These are phyloP conservation scores for Psidium guajava DNA, from an alignment of 345 rosid genomes.

Conservation along the genomic window DNA sequence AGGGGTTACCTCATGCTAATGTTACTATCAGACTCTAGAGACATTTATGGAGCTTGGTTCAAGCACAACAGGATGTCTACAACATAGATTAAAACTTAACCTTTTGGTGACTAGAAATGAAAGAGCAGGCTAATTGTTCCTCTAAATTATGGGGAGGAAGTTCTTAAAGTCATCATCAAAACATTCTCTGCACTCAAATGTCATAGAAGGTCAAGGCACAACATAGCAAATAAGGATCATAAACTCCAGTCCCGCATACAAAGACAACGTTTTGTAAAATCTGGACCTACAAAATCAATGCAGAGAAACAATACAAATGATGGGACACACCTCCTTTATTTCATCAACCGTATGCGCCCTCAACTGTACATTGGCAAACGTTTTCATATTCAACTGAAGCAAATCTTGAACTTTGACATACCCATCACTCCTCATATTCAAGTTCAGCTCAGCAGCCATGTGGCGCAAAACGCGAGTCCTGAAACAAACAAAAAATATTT, in stretches of 20 bases:
- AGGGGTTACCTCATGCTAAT: neutral
- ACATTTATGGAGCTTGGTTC: neutral
- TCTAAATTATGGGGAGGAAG: neutral
- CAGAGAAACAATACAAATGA: neutral
- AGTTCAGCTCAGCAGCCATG: conserved; percentile 57
- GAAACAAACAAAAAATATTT: conserved; percentile 1
- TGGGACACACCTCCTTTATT: conserved; percentile 51
- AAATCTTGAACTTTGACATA: conserved; percentile 70
- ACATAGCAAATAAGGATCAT: neutral
- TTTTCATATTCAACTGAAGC: conserved; percentile 56
- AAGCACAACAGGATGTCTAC: neutral
- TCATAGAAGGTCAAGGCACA: neutral
- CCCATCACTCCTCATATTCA: conserved; percentile 75
- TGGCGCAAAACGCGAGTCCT: conserved; percentile 82
- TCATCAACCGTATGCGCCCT: conserved; percentile 66
- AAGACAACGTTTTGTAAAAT: neutral
- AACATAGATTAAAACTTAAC: neutral
- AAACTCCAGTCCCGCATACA: neutral
- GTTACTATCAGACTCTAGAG: neutral
- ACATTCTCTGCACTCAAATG: neutral
- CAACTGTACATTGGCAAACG: conserved; percentile 53
- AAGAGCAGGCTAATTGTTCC: neutral
- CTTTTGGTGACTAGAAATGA: neutral
- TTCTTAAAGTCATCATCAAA: neutral
- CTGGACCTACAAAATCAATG: neutral